Evolutionary conservation across 1,139 yeast species (phyloP), one percentile per base, ranked within the genome.

Genomic region (Diutina neorugosa): DNA sequence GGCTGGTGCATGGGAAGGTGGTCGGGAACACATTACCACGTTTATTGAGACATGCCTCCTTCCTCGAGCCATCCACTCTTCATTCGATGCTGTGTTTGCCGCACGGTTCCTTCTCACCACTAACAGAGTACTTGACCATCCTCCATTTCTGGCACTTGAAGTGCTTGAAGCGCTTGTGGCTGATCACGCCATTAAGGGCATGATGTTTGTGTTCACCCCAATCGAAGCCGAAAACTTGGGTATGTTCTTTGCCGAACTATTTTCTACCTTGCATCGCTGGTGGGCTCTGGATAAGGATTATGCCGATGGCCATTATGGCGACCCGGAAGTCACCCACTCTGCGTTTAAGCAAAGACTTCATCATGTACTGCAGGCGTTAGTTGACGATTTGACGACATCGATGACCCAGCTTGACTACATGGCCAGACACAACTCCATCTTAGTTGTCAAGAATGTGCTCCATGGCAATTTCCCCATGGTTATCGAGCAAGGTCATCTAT

Each of bases 201-300:
- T 88, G 0, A 63, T 90, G 19, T 84, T 80, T 60, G 81, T 94
- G 1, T 78, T 83, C 53, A 86, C 96, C 0, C 78, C 89, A 1
- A 67, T 76, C 7, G 96, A 91, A 63, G 83, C 96, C 0, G 96
- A 90, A 61, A 86, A 87, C 63, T 65, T 89, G 49, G 96, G 96
- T 1, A 66, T 88, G 23, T 90, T 91, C 60, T 78, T 82, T 60
- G 74, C 81, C 14, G 82, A 80, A 48, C 58, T 69, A 67, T 18
- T 69, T 84, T 51, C 40, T 69, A 71, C 49, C 58, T 62, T 14
- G 77, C 85, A 81, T 67, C 69, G 1, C 61, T 67, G 23, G 63
- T 63, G 25, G 62, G 61, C 4, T 53, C 34, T 0, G 68, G 64
- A 53, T 54, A 57, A 4, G 53, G 57, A n/a, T 34, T 51, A 14